These are phyloP conservation scores for Annulohypoxylon bovei DNA, from an alignment of 495 filamentous ascomycete genomes.

Conservation along the genomic window DNA sequence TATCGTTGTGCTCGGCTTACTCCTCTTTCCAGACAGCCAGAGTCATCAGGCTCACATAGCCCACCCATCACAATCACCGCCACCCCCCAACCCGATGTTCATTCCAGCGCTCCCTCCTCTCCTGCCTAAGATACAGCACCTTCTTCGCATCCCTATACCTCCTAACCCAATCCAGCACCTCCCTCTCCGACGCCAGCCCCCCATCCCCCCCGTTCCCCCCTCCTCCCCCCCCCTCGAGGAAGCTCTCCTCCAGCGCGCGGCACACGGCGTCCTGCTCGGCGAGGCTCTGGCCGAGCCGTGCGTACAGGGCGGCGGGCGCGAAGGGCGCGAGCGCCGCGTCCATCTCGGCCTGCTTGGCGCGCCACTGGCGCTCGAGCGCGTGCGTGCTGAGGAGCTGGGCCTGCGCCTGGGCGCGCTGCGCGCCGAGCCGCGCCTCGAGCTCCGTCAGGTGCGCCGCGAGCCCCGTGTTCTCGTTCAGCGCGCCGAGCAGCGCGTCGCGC, in stretches of 20 bases:
- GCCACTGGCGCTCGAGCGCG: slow-evolving; percentile 90
- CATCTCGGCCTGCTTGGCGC: slow-evolving; percentile 86
- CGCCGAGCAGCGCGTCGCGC: slow-evolving; percentile 64
- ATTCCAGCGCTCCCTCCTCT: slow-evolving; percentile 91
- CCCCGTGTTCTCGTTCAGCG: slow-evolving; percentile 74
- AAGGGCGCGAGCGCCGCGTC: slow-evolving; percentile 85
- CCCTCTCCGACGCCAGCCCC: slow-evolving; percentile 71
- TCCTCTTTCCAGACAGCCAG: background rate
- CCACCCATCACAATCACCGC: slow-evolving; percentile 65
- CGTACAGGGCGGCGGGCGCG: slow-evolving; percentile 83
- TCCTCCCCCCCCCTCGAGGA: slow-evolving; percentile 71
- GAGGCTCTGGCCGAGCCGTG: slow-evolving; percentile 75
- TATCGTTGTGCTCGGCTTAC: too few species aligned
- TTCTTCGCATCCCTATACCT: slow-evolving; percentile 80
- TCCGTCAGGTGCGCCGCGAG: slow-evolving; percentile 68
- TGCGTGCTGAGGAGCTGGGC: slow-evolving; percentile 82
- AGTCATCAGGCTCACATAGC: background rate
- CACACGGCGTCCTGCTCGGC: slow-evolving; percentile 86
- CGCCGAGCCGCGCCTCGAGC: slow-evolving; percentile 67
- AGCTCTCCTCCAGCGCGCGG: slow-evolving; percentile 86
- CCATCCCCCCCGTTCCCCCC: slow-evolving; percentile 38
- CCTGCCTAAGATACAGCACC: slow-evolving; percentile 75
- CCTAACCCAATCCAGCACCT: slow-evolving; percentile 83
- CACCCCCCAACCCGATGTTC: slow-evolving; percentile 93
- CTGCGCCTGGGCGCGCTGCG: slow-evolving; percentile 74